Base-by-base conservation (phyloP, 2,329 filamentous ascomycete species). In the Ceratocystiopsis minuta region DNA sequence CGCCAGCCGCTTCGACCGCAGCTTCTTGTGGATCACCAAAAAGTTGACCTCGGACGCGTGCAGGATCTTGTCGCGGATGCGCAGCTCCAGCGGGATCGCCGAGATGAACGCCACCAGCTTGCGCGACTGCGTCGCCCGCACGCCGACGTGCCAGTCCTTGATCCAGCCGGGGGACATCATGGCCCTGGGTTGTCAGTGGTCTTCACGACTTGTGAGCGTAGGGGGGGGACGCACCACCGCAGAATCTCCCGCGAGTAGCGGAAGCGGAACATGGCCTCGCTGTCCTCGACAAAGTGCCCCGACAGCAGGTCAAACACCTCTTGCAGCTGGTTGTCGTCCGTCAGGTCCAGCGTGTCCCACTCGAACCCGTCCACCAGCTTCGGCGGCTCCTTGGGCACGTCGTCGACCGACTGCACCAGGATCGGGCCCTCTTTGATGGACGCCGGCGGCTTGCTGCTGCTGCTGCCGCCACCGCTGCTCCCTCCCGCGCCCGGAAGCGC, bases 91-190 rank as follows among this genome's bases (percentile, higher is more conserved):
- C 1, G 90, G 90, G 37, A 96, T 83, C 51, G 86, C 90, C 35
- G 86, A 92, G 56, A 98, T 96, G 60, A 93, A 95, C 43, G 87
- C 90, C 40, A 95, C 86, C 15, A 98, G 75, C 56, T 88, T 92
- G 54, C 75, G 75, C 35, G 84, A 92, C 51, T 81, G 74, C 34
- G 78, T 70, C 34, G 85, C 84, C 41, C 90, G 81, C 41, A 98
- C 86, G 49, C 90, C 90, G 39, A 96, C 78, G 57, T 98, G 88
- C 84, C 90, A 98, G 52, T 88, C 75, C 57, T 82, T 83, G 55
- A 76, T 79, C 88, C 90, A 98, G 43, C 86, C 88, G 0, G 90
- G 90, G 37, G 88, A 79, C 68, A 93, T 87, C 55, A 98, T 72
- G 12, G 88, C 88, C 86, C 83, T 88, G 46, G 6, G 43, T n/a